Base-by-base conservation (phyloP, 805 yeast genomes). In the Kazachstania bromeliacearum region DNA sequence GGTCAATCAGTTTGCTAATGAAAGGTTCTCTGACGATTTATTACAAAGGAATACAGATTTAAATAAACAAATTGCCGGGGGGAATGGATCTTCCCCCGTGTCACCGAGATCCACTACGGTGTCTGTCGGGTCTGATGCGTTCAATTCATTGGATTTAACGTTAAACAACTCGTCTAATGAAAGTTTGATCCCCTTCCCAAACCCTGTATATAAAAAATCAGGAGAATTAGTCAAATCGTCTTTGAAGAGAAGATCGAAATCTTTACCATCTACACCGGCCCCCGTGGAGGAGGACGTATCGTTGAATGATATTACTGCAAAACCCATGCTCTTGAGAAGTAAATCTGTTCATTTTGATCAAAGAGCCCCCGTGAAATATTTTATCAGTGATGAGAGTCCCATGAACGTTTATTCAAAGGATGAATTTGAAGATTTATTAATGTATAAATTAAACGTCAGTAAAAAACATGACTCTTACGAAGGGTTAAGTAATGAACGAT, bases 331-430 rank as follows among this genome's bases (percentile, higher is more conserved):
- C 14, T 71, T 76, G 3, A 70, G 71, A 51, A 71, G 76, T 48
- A 79, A 77, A 50, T 82, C 75, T 55, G 96, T 85, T 8, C 95
- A 85, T 65, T 85, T 85, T 55, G 87, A 82, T 34, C 70, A 75
- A 27, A 74, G 68, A 27, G 74, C 69, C 10, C 85, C 82, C 44
- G 82, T 84, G 14, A 70, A 81, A 38, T 85, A 83, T 58, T 87
- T 87, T 54, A 70, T 75, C 42, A 73, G 76, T 47, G 71, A 70
- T 39, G 95, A 85, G 54, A 74, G 72, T 37, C 96, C 97, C n/a
- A 67, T 73, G 5, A 81, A 88, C 3, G 84, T 88, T 59, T 19
- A 66, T 46, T 23, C 53, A 38, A 39, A 44, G 28, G 63, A 55
- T 33, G 66, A 59, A 31, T 45, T 47, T 18, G 57, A 55, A 23